Percentiles rank a stretch among this genome's conserved stretches.
Evolutionary conservation across 2,329 filamentous ascomycete genomes (phyloP).

Genomic region (Hypomyces rosellus): DNA sequence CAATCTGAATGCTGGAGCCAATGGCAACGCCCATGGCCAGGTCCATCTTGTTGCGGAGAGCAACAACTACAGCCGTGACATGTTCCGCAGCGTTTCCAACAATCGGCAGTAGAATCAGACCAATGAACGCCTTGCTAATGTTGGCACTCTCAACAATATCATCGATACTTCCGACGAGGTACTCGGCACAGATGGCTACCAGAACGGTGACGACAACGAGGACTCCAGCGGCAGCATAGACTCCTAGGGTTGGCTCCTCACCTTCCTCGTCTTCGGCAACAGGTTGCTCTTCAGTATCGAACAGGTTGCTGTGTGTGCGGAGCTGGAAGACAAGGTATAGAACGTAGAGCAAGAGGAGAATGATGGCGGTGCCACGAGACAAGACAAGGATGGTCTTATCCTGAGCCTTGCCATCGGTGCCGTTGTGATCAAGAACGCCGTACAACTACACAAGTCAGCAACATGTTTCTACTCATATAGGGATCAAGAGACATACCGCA

Average conservation of each 20-base stretch:
- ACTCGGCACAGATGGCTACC: constrained; percentile 70
- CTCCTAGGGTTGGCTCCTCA: constrained; percentile 50
- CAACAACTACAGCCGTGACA: constrained; percentile 74
- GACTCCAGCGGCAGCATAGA: constrained; percentile 57
- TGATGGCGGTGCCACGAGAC: constrained; percentile 69
- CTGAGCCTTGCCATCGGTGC: constrained; percentile 34
- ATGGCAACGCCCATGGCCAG: constrained; percentile 72
- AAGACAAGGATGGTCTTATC: constrained; percentile 58
- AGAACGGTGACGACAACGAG: constrained; percentile 64
- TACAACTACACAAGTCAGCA: constrained; percentile 46
- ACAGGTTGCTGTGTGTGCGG: constrained; percentile 65
- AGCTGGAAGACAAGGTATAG: constrained; percentile 76
- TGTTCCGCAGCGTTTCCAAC: constrained; percentile 78
- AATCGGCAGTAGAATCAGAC: constrained; percentile 71
- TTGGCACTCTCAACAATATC: constrained; percentile 60
- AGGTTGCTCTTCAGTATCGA: constrained; percentile 47
- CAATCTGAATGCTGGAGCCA: constrained; percentile 77
- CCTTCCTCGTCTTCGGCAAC: constrained; percentile 39
- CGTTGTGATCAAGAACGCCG: constrained; percentile 49
- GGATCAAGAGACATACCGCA: constrained; percentile 40
- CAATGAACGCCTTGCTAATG: constrained; percentile 76
- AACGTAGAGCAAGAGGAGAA: constrained; percentile 67
- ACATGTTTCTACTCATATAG: neutral
- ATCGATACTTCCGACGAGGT: constrained; percentile 71
- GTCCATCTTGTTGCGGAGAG: constrained; percentile 71